Percentiles rank a stretch among this genome's conserved stretches.
Conservation (phyloP, 805 yeast species). For the Wickerhamomyces tratensis region DNA sequence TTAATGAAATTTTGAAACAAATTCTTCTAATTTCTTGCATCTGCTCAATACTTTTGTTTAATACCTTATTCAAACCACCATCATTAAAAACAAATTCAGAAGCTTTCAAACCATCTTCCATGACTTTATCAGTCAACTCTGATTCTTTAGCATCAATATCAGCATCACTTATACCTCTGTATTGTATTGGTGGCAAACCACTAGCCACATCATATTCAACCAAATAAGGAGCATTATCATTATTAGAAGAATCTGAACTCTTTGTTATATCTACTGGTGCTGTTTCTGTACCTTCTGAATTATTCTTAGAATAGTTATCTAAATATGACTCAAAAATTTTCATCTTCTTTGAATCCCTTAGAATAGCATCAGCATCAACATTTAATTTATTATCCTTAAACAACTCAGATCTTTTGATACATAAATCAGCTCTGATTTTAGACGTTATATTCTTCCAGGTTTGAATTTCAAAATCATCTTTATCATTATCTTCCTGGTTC, state of each 20-base stretch:
- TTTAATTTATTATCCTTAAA: constrained; percentile 55
- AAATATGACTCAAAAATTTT: constrained; percentile 32
- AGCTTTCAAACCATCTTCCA: constrained; percentile 24
- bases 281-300: constrained; percentile 7
- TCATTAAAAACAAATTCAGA: constrained; percentile 32
- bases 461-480: constrained; percentile 62
- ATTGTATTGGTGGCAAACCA: constrained; percentile 60
- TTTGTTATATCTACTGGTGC: no score
- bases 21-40: constrained; percentile 85
- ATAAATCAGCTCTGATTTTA: constrained; percentile 65
- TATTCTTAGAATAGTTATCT: constrained; percentile 23
- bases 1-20: constrained; percentile 80
- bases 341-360: constrained; percentile 63
- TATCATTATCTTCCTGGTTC: constrained; percentile 47
- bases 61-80: constrained; percentile 50
- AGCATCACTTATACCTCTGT: constrained; percentile 41
- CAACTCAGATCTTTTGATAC: constrained; percentile 55
- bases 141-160: constrained; percentile 36
- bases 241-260: constrained; percentile 20
- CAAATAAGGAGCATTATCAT: constrained; percentile 40
- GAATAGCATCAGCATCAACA: constrained; percentile 56
- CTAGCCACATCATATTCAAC: constrained; percentile 81
- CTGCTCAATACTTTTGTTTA: constrained; percentile 57
- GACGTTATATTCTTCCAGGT: constrained; percentile 84
- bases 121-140: constrained; percentile 28